Percentiles rank a stretch among this genome's conserved stretches.
Conservation (phyloP, 768 basidiomycete genomes). For the Serendipita sp. region DNA sequence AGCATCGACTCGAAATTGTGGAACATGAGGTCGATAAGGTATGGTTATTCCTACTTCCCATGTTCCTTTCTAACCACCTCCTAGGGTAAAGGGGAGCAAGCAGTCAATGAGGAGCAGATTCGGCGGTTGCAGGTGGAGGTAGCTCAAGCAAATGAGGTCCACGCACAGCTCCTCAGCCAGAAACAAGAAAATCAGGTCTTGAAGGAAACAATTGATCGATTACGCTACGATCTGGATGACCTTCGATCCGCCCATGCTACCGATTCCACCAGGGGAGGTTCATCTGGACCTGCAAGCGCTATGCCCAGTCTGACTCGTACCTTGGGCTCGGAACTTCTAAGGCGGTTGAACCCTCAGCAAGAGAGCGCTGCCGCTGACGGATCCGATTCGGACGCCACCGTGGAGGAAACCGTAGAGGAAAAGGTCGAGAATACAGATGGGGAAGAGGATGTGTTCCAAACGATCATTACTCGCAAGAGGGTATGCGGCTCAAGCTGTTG, state of each 20-base stretch:
- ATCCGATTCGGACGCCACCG: constrained; percentile 16
- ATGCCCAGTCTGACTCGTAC: constrained; percentile 27
- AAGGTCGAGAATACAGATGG: constrained; percentile 35
- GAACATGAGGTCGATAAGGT: constrained; percentile 38
- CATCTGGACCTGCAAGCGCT: constrained; percentile 26
- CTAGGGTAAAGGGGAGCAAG: constrained; percentile 54
- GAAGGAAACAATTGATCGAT: constrained; percentile 91
- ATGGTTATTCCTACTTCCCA: not conserved
- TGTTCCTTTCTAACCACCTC: constrained; percentile 15
- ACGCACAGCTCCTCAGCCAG: constrained; percentile 70
- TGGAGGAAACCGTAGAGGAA: constrained; percentile 30
- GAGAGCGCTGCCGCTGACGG: constrained; percentile 35
- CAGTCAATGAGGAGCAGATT: constrained; percentile 57
- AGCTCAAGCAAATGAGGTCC: constrained; percentile 48
- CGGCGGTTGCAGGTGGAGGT: constrained; percentile 58
- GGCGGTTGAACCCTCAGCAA: constrained; percentile 23
- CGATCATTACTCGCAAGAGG: constrained; percentile 76
- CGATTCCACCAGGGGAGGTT: constrained; percentile 20
- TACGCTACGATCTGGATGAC: constrained; percentile 90
- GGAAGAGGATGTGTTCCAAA: constrained; percentile 59
- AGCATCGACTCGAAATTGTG: constrained; percentile 43
- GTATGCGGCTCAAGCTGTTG: constrained; percentile 20
- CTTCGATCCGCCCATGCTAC: constrained; percentile 40
- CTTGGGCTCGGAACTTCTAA: constrained; percentile 16
- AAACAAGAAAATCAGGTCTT: constrained; percentile 87